Evolutionary conservation across 2,329 filamentous ascomycete genomes (phyloP).

Genomic region (Ceratocystis eucalypticola): DNA sequence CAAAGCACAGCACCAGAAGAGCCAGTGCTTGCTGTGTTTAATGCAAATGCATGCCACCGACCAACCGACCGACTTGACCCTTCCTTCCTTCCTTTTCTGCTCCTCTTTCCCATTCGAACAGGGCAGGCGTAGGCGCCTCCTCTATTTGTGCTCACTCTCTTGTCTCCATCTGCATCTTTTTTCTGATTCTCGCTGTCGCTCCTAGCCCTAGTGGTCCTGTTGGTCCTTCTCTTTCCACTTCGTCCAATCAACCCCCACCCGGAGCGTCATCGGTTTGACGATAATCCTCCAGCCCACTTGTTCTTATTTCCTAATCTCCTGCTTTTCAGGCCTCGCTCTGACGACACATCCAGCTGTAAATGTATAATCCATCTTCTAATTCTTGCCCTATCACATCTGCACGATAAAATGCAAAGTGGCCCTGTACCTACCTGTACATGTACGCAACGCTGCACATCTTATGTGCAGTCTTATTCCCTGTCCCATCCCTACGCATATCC

Average conservation of each 20-base stretch:
- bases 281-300: not conserved
- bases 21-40: not conserved
- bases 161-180: not conserved
- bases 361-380: not conserved
- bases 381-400: not conserved
- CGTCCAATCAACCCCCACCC: not conserved
- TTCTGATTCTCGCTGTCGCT: not conserved
- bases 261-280: not conserved
- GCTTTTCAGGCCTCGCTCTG: not conserved
- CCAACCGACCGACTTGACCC: not conserved
- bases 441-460: not conserved
- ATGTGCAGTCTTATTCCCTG: not conserved
- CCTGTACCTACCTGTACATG: not conserved
- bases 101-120: conserved; percentile 4
- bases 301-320: not conserved
- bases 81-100: not conserved
- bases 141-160: not conserved
- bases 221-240: not conserved
- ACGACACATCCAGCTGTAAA: not conserved
- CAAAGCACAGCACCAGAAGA: not conserved
- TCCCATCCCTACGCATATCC: not conserved
- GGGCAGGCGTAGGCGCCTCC: conserved; percentile 15
- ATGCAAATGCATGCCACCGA: not conserved
- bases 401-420: too few relatives aligned
- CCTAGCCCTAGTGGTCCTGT: not conserved